These are phyloP conservation scores for Sarocladium oryzae DNA, from an alignment of 2,329 filamentous ascomycete species.

Conservation along the genomic window DNA sequence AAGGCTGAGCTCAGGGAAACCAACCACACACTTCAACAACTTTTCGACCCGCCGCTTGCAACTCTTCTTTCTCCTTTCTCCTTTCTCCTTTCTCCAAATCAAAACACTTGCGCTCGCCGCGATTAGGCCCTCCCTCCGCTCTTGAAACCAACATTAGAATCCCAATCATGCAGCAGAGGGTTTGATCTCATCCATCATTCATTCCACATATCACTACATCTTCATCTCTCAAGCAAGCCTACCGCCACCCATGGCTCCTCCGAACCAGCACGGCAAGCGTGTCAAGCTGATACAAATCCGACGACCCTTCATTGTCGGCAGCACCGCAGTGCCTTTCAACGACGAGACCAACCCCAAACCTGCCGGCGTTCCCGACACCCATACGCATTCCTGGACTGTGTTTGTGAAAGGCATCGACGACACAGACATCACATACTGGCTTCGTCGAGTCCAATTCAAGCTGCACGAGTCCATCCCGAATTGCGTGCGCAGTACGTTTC, in stretches of 20 bases:
- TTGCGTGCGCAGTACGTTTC: conserved; percentile 68
- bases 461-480: conserved; percentile 96
- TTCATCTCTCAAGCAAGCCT: background rate
- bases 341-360: conserved; percentile 70
- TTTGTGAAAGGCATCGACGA: conserved; percentile 88
- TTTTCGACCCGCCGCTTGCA: background rate
- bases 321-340: conserved; percentile 72
- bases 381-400: conserved; percentile 95
- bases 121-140: too few relatives aligned
- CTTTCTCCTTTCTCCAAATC: background rate
- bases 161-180: too few relatives aligned
- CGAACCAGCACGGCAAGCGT: conserved; percentile 53
- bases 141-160: too few relatives aligned
- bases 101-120: background rate
- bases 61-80: background rate
- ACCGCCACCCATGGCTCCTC: conserved; percentile 46
- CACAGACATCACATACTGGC: conserved; percentile 89
- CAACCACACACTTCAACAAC: too few relatives aligned
- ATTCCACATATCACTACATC: too few relatives aligned
- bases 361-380: conserved; percentile 71
- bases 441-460: conserved; percentile 96
- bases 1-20: background rate
- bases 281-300: conserved; percentile 59
- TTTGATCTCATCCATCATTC: too few relatives aligned
- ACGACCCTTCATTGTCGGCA: conserved; percentile 67